Percentiles rank a stretch among this genome's conserved stretches.
These are phyloP conservation scores for Cladosporium sp. DNA, from an alignment of 2,329 filamentous ascomycete species.

Conservation along the genomic window DNA sequence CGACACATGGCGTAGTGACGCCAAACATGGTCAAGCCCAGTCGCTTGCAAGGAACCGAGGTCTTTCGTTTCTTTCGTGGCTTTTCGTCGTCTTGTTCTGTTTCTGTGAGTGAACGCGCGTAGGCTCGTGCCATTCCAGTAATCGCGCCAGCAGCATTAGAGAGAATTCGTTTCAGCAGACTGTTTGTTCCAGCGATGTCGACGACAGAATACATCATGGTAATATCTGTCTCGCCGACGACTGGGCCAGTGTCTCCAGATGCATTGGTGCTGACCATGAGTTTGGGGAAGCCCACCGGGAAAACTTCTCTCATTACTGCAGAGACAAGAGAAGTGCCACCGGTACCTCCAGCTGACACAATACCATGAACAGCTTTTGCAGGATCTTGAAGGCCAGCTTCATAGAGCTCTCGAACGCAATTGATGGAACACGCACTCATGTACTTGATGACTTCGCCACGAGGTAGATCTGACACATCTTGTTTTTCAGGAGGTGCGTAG, in stretches of 20 bases:
- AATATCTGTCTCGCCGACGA: conserved; percentile 66
- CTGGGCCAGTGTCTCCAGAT: conserved; percentile 59
- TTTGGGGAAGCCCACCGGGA: conserved; percentile 66
- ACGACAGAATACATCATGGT: conserved; percentile 68
- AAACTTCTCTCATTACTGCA: conserved; percentile 55
- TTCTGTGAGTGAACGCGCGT: conserved; percentile 25
- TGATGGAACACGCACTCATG: conserved; percentile 49
- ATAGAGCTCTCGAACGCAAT: conserved; percentile 36
- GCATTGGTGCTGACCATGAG: conserved; percentile 67
- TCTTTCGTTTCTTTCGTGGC: no score
- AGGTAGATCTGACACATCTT: conserved; percentile 38
- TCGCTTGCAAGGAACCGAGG: no score
- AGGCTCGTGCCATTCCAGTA: conserved; percentile 52
- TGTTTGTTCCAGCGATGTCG: conserved; percentile 64
- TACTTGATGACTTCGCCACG: conserved; percentile 54
- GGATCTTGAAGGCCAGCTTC: conserved; percentile 18
- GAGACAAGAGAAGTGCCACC: conserved; percentile 58
- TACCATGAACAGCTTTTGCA: conserved; percentile 36
- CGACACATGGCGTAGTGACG: conserved; percentile 64
- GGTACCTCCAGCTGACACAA: conserved; percentile 60
- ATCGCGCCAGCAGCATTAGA: conserved; percentile 61
- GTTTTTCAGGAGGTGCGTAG: conserved; percentile 25
- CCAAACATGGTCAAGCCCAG: conserved; percentile 72
- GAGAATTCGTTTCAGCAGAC: conserved; percentile 54
- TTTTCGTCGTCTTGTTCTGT: background rate